These are phyloP conservation scores for Tricladium varicosporioides DNA, from an alignment of 2,329 filamentous ascomycete genomes.

Conservation along the genomic window DNA sequence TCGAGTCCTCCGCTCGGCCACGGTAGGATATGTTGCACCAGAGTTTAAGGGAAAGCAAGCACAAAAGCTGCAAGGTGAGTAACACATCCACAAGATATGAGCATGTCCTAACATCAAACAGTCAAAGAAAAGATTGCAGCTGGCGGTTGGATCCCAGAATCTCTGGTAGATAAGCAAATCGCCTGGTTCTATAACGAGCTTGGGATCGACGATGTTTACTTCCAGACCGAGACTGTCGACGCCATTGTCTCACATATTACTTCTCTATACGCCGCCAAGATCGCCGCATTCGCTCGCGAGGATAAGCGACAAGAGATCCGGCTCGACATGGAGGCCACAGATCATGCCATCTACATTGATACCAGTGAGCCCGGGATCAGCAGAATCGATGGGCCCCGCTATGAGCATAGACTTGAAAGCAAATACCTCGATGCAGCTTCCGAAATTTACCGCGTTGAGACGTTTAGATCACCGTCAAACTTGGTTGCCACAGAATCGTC, in stretches of 20 bases:
- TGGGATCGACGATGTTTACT: constrained; percentile 98
- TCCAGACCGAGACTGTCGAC: constrained; percentile 81
- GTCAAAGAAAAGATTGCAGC: constrained; percentile 71
- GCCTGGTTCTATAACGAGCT: constrained; percentile 97
- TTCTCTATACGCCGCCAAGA: constrained; percentile 94
- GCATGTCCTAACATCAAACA: constrained; percentile 1
- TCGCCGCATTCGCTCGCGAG: constrained; percentile 87
- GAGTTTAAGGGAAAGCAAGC: constrained; percentile 90
- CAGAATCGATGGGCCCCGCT: constrained; percentile 75
- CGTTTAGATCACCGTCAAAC: constrained; percentile 86
- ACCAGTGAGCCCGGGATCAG: constrained; percentile 88
- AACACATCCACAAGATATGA: neutral
- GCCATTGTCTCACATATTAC: constrained; percentile 93
- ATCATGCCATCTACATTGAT: constrained; percentile 98
- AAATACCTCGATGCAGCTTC: constrained; percentile 86
- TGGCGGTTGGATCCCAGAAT: constrained; percentile 75
- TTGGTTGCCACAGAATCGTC: constrained; percentile 64
- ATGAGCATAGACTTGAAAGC: constrained; percentile 88
- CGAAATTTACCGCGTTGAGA: constrained; percentile 87
- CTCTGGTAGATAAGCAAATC: constrained; percentile 81
- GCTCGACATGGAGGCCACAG: constrained; percentile 88
- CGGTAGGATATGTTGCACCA: constrained; percentile 90
- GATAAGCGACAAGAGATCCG: constrained; percentile 94
- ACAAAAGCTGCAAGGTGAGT: constrained; percentile 46
- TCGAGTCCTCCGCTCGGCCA: constrained; percentile 79